Evolutionary conservation across 2,329 filamentous ascomycete genomes (phyloP), one percentile per base, ranked within the genome.

Genomic region (Myrmaecium sp.): DNA sequence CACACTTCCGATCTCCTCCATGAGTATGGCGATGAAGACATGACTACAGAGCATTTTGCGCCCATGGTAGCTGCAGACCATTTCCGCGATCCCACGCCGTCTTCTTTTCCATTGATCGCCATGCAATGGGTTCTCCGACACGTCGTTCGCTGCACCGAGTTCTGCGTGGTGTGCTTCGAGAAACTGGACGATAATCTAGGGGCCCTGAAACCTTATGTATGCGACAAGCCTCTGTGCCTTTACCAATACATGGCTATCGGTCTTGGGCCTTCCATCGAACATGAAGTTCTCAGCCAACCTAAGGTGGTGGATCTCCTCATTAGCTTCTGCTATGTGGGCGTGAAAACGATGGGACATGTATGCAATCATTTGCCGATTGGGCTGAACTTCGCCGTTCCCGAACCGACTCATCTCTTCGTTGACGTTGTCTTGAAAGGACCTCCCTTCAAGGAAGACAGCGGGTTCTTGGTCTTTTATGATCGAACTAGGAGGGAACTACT

Each of bases 191-290:
- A 61, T 2, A 64, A 68, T 0, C 72, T 86, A 19, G 69, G 74
- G 39, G 69, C 75, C 2, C 57, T 83, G 32, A 81, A 79, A 37
- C 78, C 78, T 3, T 63, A 64, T 33, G 81, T 93, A 23, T 94
- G 84, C 51, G 67, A 68, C 13, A 64, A 68, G 8, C 58, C 64
- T 2, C 59, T 94, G 3, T 94, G 84, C 41, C 57, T 92, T 4
- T 92, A 79, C 41, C 84, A 94, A 43, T 92, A 89, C 52, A 78
- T 92, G 62, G 63, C 68, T 10, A 59, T 91, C n/a, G 82, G 81
- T 0, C 74, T 93, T 41, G 84, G 83, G 0, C 77, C 80, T 2
- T 82, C 71, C 39, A 70, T 92, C 30, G 83, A 94, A 45, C 72
- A 84, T 43, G 82, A 93, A 42, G 77, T 94, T 13, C 43, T 77